Percentiles rank a stretch among this genome's conserved stretches.
Evolutionary conservation across 352 stramenopile species (phyloP).

Genomic region (Pythium aristosporum): DNA sequence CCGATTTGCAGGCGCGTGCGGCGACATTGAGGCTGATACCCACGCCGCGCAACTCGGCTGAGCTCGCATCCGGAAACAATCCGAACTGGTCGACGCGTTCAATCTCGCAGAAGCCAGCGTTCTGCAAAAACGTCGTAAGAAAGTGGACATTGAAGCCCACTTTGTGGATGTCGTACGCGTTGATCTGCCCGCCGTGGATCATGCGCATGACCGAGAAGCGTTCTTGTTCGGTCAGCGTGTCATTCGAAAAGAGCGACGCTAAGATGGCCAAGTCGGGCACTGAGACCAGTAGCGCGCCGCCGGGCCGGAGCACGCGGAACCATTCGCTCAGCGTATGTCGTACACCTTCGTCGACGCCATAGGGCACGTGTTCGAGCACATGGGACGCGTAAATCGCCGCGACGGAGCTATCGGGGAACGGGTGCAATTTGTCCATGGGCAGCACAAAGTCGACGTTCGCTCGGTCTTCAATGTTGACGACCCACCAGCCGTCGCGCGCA

Average conservation of each 20-base stretch:
- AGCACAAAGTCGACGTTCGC: conserved; percentile 59
- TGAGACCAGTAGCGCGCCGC: conserved; percentile 52
- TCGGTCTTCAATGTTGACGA: conserved; percentile 59
- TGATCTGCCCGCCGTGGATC: conserved; percentile 70
- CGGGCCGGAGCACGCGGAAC: conserved; percentile 61
- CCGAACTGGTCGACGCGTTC: conserved; percentile 44
- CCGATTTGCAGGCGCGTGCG: conserved; percentile 37
- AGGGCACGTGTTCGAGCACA: conserved; percentile 71
- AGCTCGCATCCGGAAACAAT: conserved; percentile 59
- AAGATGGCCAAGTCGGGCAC: conserved; percentile 68
- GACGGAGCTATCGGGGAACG: conserved; percentile 59
- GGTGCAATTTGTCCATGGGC: conserved; percentile 67
- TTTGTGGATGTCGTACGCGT: conserved; percentile 76
- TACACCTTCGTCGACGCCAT: conserved; percentile 52
- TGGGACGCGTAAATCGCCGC: conserved; percentile 71
- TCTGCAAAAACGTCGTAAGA: conserved; percentile 38
- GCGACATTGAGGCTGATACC: conserved; percentile 70
- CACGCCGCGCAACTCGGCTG: conserved; percentile 34
- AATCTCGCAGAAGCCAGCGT: conserved; percentile 61
- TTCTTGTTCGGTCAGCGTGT: conserved; percentile 49
- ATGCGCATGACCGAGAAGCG: conserved; percentile 67
- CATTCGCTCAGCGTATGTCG: conserved; percentile 61
- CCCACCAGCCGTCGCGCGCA: conserved; percentile 51
- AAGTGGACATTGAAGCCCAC: conserved; percentile 69
- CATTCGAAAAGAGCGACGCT: conserved; percentile 57